phyloP scores from a whole-genome alignment of 768 basidiomycete species.

The Suillus occidentalis region DNA sequence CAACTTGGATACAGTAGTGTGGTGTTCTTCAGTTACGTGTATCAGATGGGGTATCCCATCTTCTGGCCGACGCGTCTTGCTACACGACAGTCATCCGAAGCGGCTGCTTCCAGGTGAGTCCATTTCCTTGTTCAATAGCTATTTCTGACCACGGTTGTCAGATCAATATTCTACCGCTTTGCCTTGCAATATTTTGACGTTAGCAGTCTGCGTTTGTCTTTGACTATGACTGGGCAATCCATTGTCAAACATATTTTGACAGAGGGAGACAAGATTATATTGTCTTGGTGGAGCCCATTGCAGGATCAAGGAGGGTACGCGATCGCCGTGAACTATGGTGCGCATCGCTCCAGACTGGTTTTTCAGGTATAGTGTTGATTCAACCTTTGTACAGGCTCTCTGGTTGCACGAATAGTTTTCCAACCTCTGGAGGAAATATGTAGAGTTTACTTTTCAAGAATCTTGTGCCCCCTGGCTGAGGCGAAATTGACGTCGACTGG shows the following conservation, averaged over 20 bases:
- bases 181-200: slow-evolving; percentile 41
- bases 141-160: background rate
- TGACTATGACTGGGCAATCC: slow-evolving; percentile 86
- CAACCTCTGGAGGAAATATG: slow-evolving; percentile 95
- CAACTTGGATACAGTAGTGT: slow-evolving; percentile 72
- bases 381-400: slow-evolving; percentile 60
- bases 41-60: slow-evolving; percentile 35
- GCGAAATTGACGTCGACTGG: slow-evolving; percentile 3
- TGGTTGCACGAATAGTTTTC: slow-evolving; percentile 89
- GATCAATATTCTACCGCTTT: slow-evolving; percentile 3
- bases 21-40: slow-evolving; percentile 57
- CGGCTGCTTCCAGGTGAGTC: slow-evolving; percentile 19
- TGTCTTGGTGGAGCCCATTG: slow-evolving; percentile 81
- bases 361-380: background rate
- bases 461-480: slow-evolving; percentile 35
- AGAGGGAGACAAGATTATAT: slow-evolving; percentile 89
- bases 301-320: slow-evolving; percentile 94
- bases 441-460: slow-evolving; percentile 84
- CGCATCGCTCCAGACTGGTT: slow-evolving; percentile 18
- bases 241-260: slow-evolving; percentile 93
- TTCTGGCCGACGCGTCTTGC: slow-evolving; percentile 35
- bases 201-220: slow-evolving; percentile 58
- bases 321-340: slow-evolving; percentile 93
- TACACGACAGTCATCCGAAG: slow-evolving; percentile 15
- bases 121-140: background rate